These are phyloP conservation scores for Termitomyces sp. DNA, from an alignment of 768 basidiomycete genomes.

Conservation along the genomic window DNA sequence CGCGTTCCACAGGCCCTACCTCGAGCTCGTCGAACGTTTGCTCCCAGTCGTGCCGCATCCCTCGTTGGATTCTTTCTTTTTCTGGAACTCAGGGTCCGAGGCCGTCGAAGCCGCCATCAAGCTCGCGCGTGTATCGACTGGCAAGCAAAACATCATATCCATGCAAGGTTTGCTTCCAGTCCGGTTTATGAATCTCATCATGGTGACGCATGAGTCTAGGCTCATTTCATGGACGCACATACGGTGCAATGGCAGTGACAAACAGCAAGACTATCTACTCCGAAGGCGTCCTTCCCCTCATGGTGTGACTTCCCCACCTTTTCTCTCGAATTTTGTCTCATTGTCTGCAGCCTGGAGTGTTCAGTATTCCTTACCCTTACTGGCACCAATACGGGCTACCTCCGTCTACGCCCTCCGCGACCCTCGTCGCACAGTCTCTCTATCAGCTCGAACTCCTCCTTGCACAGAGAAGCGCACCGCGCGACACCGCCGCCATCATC, in stretches of 20 bases:
- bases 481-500: slow-evolving; percentile 90
- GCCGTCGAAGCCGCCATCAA: slow-evolving; percentile 89
- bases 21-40: slow-evolving; percentile 79
- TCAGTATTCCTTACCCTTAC: slow-evolving; percentile 80
- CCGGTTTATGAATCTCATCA: background rate
- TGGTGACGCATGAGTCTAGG: slow-evolving; percentile 27
- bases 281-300: slow-evolving; percentile 70
- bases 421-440: slow-evolving; percentile 58
- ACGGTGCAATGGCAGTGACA: slow-evolving; percentile 91
- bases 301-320: slow-evolving; percentile 41
- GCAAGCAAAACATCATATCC: slow-evolving; percentile 80
- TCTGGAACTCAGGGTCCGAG: slow-evolving; percentile 96
- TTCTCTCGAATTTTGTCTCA: background rate
- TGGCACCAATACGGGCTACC: slow-evolving; percentile 80
- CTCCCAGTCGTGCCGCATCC: slow-evolving; percentile 87
- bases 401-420: slow-evolving; percentile 45
- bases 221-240: slow-evolving; percentile 90
- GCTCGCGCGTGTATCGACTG: slow-evolving; percentile 75
- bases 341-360: slow-evolving; percentile 67
- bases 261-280: slow-evolving; percentile 91
- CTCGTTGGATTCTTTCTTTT: slow-evolving; percentile 93
- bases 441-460: slow-evolving; percentile 79
- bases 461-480: slow-evolving; percentile 72
- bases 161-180: slow-evolving; percentile 64
- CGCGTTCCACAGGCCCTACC: slow-evolving; percentile 80